A percentile compares a stretch with the other conserved stretches of the same genome.
These are phyloP conservation scores for Coemansia sp. DNA, from an alignment of 192 early-diverging fungal species.

Conservation along the genomic window DNA sequence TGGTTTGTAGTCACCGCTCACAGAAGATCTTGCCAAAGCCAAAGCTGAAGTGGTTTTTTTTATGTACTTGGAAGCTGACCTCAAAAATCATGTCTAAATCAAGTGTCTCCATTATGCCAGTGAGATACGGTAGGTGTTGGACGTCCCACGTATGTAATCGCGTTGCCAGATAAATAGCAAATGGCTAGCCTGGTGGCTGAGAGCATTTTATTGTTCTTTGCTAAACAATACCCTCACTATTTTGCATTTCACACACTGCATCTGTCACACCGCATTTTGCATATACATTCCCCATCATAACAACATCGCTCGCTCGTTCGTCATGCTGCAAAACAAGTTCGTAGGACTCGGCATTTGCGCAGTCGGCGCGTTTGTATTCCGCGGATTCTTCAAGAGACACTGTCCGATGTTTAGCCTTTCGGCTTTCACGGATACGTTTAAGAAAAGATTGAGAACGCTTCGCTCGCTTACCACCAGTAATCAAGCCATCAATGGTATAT, in stretches of 20 bases:
- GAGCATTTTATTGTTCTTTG: neutral
- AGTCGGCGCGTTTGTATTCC: neutral
- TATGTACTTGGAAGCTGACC: neutral
- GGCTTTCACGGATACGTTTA: neutral
- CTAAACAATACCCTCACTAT: neutral
- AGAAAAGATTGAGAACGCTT: neutral
- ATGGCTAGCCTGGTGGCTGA: neutral
- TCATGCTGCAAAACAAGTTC: neutral
- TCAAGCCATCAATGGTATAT: neutral
- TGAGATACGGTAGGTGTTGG: neutral
- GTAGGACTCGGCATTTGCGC: neutral
- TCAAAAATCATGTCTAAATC: neutral
- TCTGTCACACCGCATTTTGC: neutral
- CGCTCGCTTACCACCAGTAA: neutral
- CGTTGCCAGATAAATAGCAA: neutral
- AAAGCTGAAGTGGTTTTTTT: neutral
- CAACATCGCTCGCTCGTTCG: neutral
- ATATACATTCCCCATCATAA: neutral
- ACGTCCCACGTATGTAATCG: too few species aligned
- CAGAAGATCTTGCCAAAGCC: neutral
- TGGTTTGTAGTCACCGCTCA: neutral
- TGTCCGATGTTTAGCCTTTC: neutral
- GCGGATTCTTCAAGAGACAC: neutral
- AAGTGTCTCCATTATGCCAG: neutral
- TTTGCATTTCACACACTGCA: neutral